Evolutionary conservation across 352 stramenopile species (phyloP).

Genomic region (Phytophthora constricta): DNA sequence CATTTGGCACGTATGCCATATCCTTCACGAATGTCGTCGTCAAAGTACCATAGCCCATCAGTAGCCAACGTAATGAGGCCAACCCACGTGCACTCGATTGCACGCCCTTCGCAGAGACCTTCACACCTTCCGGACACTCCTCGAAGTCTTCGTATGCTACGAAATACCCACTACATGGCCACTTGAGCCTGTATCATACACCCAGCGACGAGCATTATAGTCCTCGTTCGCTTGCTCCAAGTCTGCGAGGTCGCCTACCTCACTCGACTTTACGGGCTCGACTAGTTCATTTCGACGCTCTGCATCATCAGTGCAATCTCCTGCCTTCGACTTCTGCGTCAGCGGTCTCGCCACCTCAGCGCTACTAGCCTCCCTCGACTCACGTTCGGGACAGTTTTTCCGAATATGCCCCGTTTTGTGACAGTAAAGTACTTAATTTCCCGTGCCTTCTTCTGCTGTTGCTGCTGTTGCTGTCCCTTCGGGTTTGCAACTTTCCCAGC

Average conservation of each 20-base stretch:
- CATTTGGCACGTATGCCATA: conserved; percentile 1
- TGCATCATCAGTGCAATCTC: not conserved
- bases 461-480: not conserved
- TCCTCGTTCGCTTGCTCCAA: not conserved
- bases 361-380: not conserved
- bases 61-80: conserved; percentile 4
- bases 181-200: not conserved
- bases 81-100: not conserved
- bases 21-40: conserved; percentile 11
- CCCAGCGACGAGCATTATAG: not conserved
- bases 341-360: not conserved
- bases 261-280: not conserved
- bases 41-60: conserved; percentile 5
- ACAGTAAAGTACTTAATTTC: not conserved
- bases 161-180: conserved; percentile 1
- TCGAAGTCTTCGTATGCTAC: not conserved
- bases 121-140: not conserved
- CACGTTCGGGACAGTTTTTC: conserved; percentile 1
- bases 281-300: not conserved
- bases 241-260: not conserved
- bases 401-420: not conserved
- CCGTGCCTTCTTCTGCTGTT: not conserved
- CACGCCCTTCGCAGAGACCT: not conserved
- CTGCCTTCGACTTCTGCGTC: not conserved
- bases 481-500: not conserved